phyloP scores from a whole-genome alignment of 106 monocot species.

The Allium fistulosum region DNA sequence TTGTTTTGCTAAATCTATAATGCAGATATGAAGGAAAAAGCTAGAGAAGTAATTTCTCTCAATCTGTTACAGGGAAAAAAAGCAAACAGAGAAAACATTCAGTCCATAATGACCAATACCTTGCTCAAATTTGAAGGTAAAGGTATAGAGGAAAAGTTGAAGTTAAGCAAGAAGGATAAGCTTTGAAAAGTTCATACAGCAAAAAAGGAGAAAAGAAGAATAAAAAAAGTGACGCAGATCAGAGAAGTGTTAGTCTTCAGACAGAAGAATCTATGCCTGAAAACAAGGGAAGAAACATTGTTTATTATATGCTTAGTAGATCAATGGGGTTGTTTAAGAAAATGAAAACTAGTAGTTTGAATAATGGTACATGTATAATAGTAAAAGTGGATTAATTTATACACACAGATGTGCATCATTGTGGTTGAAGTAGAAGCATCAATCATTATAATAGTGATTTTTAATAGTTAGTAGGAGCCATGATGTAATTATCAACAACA shows the following conservation, averaged over 20 bases:
- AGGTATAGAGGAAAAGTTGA: not conserved
- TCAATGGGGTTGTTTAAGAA: not conserved
- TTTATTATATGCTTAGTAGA: conserved; percentile 4
- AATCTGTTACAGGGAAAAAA: not conserved
- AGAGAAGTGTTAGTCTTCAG: not conserved
- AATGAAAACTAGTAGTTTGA: not conserved
- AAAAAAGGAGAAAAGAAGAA: not conserved
- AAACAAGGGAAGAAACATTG: conserved; percentile 10
- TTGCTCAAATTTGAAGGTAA: conserved; percentile 11
- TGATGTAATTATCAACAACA: not conserved
- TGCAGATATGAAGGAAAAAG: not conserved
- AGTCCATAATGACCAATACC: not conserved
- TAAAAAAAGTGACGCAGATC: not conserved
- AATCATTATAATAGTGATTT: not conserved
- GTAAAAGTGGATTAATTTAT: no score
- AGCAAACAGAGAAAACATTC: not conserved
- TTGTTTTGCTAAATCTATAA: not conserved
- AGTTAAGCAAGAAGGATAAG: not conserved
- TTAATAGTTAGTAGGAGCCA: not conserved
- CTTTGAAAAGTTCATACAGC: not conserved
- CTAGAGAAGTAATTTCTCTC: no score
- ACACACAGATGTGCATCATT: no score
- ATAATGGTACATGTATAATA: not conserved
- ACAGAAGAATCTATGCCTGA: conserved; percentile 13
- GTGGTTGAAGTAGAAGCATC: no score